Percentiles rank a stretch among this genome's conserved stretches.
These are phyloP conservation scores for Bocquillonia castaneifolia DNA, from an alignment of 441 rosid species.

Conservation along the genomic window DNA sequence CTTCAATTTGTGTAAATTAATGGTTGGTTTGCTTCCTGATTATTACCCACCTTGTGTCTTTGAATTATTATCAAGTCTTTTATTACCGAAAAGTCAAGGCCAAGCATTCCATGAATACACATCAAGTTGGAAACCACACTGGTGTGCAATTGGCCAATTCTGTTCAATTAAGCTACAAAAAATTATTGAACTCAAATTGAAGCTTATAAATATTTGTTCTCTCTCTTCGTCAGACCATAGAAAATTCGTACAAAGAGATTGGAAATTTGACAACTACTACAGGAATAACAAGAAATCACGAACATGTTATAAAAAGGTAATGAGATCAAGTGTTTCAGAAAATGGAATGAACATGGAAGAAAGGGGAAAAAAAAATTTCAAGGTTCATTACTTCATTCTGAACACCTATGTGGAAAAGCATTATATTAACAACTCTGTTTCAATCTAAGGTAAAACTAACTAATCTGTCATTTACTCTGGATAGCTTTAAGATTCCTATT, in stretches of 20 bases:
- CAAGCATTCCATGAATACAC: no score
- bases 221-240: no score
- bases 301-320: not conserved
- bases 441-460: conserved; percentile 16
- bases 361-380: not conserved
- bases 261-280: not conserved
- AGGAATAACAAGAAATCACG: not conserved
- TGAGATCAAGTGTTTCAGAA: not conserved
- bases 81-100: no score
- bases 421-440: conserved; percentile 32
- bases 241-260: no score
- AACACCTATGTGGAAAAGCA: conserved; percentile 23
- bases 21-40: conserved; percentile 24
- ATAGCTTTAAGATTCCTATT: conserved; percentile 38
- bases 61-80: no score
- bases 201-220: no score
- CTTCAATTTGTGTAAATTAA: conserved; percentile 30
- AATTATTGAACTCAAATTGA: no score
- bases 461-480: conserved; percentile 11
- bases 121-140: no score
- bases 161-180: no score
- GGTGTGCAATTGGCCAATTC: no score
- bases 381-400: conserved; percentile 1
- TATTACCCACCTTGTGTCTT: not conserved
- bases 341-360: not conserved